Evolutionary conservation across 768 basidiomycete species (phyloP), one percentile per base, ranked within the genome.

Genomic region (Leccinum obscurum): DNA sequence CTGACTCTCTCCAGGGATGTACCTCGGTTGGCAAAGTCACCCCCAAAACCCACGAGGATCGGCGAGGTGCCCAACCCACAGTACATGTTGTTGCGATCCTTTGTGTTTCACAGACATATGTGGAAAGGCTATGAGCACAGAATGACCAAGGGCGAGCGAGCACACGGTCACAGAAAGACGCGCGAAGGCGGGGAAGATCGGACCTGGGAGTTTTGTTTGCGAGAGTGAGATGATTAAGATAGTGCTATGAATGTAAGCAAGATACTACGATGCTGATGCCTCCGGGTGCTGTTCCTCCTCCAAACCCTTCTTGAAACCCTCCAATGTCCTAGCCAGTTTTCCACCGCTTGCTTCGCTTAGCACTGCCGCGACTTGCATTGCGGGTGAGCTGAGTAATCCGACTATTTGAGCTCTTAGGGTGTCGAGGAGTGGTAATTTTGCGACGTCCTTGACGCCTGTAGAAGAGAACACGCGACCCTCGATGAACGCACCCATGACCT

Each of bases 81-180:
- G 5, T 98, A 89, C 70, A 81, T 73, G 2, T 80, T 89, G 11
- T 71, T 93, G 17, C 83, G 92, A 30, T 95, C 93, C 1, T 98
- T 95, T 72, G 78, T 72, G 17, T 98, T 98, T 70, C 77, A 85
- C 46, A 79, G 90, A 46, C 72, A 72, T 10, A 63, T 77, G 0
- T 98, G 93, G 86, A 84, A 82, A 52, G 93, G 92, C 1, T 98
- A 98, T 67, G 88, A 88, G 66, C 96, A 98, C 72, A 79, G 92
- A n/a, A 90, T 96, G 87, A 97, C 96, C 3, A 90, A 94, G 68
- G 95, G 95, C 6, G 92, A 84, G 77, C 80, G 84, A 71, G 90
- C 72, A 0, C 83, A 83, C 69, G 88, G 84, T 30, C 82, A 77
- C 44, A 85, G 83, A 28, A 87, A 73, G 76, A 91, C 85, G 13